Base-by-base conservation (phyloP, 208 protist genomes). In the Strigomonas galati region DNA sequence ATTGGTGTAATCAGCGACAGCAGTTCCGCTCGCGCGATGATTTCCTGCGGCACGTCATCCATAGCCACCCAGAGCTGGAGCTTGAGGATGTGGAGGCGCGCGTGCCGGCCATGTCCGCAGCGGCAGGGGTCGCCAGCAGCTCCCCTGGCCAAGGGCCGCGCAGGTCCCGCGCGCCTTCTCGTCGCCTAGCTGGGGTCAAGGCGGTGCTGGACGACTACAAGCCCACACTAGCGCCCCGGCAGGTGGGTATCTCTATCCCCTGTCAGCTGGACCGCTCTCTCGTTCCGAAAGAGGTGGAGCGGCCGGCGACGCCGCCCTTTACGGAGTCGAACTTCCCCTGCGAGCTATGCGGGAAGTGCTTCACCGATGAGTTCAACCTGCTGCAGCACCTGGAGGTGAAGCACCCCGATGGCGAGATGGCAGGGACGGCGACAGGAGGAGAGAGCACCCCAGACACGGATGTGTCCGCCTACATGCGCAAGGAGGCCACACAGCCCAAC, bases 41-140 rank as follows among this genome's bases (percentile, higher is more conserved):
- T 12, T 87, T 96, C 66, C 82, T 96, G 12, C 57, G 71, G 40
- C 91, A 96, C 74, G 84, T 96, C 7, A 70, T 78, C 30, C 67
- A 85, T 30, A 73, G 67, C n/a, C 91, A 96, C 69, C 78, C 82
- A 0, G 62, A 70, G 43, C 62, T 96, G 40, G 83, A 93, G 35
- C 63, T 93, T 24, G 87, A 93, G 44, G 65, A 71, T 15, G 67
- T 92, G 15, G 91, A 96, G 82, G 32, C 63, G 19, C 74, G 78
- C 27, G 78, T 90, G 14, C 80, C 77, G 32, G 17, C 46, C 46
- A 62, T 64, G 44, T 58, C 73, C 23, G 40, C 67, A 5, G 5
- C 68, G n/a, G 21, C 30, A 12, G 2, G n/a, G n/a, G n/a, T n/a
- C n/a, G n/a, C n/a, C n/a, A n/a, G n/a, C n/a, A n/a, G n/a, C n/a